phyloP scores from a whole-genome alignment of 2,329 filamentous ascomycete species.

The Fusarium bactridioides region DNA sequence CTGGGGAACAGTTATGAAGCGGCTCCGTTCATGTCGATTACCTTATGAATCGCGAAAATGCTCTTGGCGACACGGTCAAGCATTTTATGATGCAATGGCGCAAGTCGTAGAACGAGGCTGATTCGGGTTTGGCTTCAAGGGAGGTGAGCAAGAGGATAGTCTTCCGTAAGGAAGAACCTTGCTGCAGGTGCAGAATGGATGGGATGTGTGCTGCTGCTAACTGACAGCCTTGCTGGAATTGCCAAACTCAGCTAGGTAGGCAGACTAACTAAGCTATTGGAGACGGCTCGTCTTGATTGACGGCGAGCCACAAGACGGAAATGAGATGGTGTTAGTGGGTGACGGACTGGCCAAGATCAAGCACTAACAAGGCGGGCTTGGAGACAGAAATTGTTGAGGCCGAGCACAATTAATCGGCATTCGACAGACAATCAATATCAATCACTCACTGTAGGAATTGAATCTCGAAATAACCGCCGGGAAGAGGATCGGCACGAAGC shows the following conservation, averaged over 20 bases:
- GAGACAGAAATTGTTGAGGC: not conserved
- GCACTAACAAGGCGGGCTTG: conserved; percentile 23
- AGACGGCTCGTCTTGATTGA: conserved; percentile 13
- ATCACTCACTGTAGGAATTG: not conserved
- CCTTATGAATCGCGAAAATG: not conserved
- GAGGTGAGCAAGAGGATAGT: not conserved
- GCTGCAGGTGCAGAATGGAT: not conserved
- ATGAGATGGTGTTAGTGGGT: conserved; percentile 33
- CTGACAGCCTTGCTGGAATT: conserved; percentile 20
- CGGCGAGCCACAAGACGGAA: conserved; percentile 27
- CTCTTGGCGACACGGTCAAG: not conserved
- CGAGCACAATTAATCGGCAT: not conserved
- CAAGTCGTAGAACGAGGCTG: not conserved
- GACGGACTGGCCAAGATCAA: conserved; percentile 24
- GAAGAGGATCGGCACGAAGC: conserved; percentile 26
- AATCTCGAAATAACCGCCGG: not conserved
- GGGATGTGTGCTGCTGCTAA: not conserved
- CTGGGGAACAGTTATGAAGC: conserved; percentile 6
- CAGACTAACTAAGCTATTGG: conserved; percentile 25
- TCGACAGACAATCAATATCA: not conserved
- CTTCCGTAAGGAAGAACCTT: not conserved
- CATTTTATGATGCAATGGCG: conserved; percentile 2
- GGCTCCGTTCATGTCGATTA: not conserved
- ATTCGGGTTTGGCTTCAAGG: not conserved
- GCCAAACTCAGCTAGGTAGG: conserved; percentile 4